Evolutionary conservation across 2,329 filamentous ascomycete genomes (phyloP).

Genomic region (Paecilomyces formosus): DNA sequence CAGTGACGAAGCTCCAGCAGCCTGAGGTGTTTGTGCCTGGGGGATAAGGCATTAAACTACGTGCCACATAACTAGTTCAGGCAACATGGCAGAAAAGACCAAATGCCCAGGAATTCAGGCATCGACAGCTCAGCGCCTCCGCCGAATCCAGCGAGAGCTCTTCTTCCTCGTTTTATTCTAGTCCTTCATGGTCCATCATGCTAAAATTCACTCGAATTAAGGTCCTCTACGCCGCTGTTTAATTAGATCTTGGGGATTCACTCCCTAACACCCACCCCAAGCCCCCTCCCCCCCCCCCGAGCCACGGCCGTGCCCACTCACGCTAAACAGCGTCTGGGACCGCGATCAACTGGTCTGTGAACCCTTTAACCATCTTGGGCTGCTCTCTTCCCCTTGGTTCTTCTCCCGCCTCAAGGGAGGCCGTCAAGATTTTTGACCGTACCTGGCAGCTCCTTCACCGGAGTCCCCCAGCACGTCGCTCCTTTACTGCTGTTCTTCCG

Average conservation of each 20-base stretch:
- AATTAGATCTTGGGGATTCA: not conserved
- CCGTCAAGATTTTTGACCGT: constrained; percentile 39
- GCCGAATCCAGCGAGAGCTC: not conserved
- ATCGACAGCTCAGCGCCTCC: not conserved
- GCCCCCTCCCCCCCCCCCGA: not conserved
- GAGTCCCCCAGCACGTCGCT: constrained; percentile 37
- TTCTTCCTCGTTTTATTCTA: not conserved
- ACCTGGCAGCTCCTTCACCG: constrained; percentile 33
- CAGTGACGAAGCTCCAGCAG: constrained; percentile 38
- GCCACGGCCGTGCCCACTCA: not conserved
- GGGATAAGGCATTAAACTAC: constrained; percentile 5
- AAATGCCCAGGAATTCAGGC: constrained; percentile 2
- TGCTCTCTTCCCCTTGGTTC: constrained; percentile 5
- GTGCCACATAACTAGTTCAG: not conserved
- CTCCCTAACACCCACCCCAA: not conserved
- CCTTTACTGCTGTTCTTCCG: constrained; percentile 28
- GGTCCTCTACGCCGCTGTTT: not conserved
- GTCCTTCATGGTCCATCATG: not conserved
- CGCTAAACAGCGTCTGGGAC: not conserved
- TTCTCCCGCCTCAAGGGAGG: constrained; percentile 17
- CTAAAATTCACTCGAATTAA: not conserved
- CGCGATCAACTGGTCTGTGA: constrained; percentile 1
- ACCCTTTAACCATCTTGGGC: constrained; percentile 6
- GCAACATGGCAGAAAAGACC: constrained; percentile 3
- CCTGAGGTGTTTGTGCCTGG: constrained; percentile 18